Conservation (phyloP, 805 yeast species). For the Kodamaea restingae region DNA sequence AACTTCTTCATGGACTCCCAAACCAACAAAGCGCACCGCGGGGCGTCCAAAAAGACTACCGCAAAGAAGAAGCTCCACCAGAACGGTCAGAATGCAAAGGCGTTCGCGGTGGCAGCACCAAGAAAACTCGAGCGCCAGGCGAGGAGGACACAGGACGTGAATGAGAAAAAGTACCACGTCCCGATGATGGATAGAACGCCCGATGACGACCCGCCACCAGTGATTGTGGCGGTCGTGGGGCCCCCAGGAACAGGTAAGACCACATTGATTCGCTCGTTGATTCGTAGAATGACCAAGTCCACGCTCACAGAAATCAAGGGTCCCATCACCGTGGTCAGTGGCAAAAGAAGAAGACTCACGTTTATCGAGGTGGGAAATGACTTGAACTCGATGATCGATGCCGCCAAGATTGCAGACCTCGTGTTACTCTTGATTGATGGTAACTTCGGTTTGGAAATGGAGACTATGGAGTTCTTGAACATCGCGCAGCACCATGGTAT, state of each 20-base stretch:
- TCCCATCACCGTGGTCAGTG: slow-evolving; percentile 94
- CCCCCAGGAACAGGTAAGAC: slow-evolving; percentile 99
- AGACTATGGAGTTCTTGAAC: slow-evolving; percentile 96
- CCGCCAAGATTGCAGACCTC: slow-evolving; percentile 92
- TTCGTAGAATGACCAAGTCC: slow-evolving; percentile 83
- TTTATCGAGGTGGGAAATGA: slow-evolving; percentile 92
- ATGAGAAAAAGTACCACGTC: slow-evolving; percentile 84
- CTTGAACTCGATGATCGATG: slow-evolving; percentile 91
- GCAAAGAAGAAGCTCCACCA: slow-evolving; percentile 86
- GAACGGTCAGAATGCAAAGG: slow-evolving; percentile 58
- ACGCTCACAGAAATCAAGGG: slow-evolving; percentile 85
- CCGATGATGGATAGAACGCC: slow-evolving; percentile 98
- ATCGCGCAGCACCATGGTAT: slow-evolving; percentile 98
- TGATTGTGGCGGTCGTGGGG: slow-evolving; percentile 93
- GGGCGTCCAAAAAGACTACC: slow-evolving; percentile 45
- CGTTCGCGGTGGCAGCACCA: slow-evolving; percentile 54
- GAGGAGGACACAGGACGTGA: slow-evolving; percentile 74
- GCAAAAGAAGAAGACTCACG: slow-evolving; percentile 88
- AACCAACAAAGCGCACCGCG: slow-evolving; percentile 80
- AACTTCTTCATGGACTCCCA: slow-evolving; percentile 20
- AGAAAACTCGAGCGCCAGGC: slow-evolving; percentile 83
- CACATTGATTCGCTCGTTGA: slow-evolving; percentile 83
- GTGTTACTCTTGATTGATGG: slow-evolving; percentile 91
- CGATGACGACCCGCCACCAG: slow-evolving; percentile 96
- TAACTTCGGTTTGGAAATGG: slow-evolving; percentile 98